These are phyloP conservation scores for Actinidia arguta DNA, from an alignment of 179 eudicot genomes.

Conservation along the genomic window DNA sequence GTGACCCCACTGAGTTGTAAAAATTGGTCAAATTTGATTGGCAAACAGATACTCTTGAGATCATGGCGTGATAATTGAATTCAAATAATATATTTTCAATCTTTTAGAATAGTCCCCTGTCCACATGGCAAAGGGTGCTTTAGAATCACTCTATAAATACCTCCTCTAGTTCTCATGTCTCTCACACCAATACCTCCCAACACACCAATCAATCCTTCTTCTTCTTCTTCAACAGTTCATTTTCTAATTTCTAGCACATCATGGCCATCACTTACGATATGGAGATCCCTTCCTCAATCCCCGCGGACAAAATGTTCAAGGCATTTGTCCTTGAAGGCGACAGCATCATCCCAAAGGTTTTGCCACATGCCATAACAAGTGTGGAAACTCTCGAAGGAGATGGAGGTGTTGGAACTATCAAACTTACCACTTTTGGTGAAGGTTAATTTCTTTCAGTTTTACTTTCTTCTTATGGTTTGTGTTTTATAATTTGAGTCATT, in stretches of 20 bases:
- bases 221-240: not conserved
- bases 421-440: too few relatives aligned
- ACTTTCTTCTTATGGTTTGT: too few relatives aligned
- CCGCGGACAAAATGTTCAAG: slow-evolving; percentile 24
- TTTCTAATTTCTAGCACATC: not conserved
- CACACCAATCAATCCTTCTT: not conserved
- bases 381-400: slow-evolving; percentile 27
- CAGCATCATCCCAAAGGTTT: slow-evolving; percentile 27
- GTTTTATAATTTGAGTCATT: too few relatives aligned
- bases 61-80: not conserved
- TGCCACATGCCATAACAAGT: slow-evolving; percentile 30
- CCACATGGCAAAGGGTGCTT: not conserved
- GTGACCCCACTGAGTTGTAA: too few relatives aligned
- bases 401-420: slow-evolving; percentile 29
- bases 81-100: not conserved
- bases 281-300: slow-evolving; percentile 5
- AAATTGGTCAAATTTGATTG: too few relatives aligned
- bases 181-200: not conserved
- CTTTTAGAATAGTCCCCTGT: not conserved
- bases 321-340: slow-evolving; percentile 30
- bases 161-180: not conserved
- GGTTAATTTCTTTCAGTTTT: too few relatives aligned
- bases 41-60: too few relatives aligned
- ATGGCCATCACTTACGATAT: slow-evolving; percentile 16
- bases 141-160: not conserved